Conservation (phyloP, 192 early-diverging fungal species). For the Coemansia sp. region DNA sequence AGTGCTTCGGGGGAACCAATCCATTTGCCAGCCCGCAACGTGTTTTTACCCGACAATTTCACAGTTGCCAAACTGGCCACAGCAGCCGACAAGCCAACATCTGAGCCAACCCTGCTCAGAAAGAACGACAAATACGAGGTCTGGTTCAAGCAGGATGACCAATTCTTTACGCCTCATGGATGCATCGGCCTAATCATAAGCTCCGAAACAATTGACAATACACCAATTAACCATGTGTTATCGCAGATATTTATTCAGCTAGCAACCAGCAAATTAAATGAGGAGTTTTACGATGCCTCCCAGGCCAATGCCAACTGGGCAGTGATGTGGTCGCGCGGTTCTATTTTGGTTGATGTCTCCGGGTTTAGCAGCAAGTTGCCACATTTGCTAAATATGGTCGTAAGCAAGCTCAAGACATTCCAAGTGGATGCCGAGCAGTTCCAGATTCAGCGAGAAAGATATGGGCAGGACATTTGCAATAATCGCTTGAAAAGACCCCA, state of each 20-base stretch:
- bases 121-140: conserved; percentile 44
- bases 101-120: conserved; percentile 10
- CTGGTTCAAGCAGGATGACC: conserved; percentile 92
- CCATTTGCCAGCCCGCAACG: conserved; percentile 4
- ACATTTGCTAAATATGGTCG: conserved; percentile 60
- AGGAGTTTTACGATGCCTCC: conserved; percentile 74
- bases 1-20: too few species aligned
- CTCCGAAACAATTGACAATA: not conserved
- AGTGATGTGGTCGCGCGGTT: conserved; percentile 57
- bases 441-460: conserved; percentile 14
- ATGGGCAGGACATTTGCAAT: not conserved
- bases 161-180: conserved; percentile 80
- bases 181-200: conserved; percentile 58
- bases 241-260: not conserved
- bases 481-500: not conserved
- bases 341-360: conserved; percentile 55
- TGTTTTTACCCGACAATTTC: conserved; percentile 29
- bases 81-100: not conserved
- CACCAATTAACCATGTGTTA: not conserved
- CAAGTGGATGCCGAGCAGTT: conserved; percentile 62
- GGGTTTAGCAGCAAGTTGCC: conserved; percentile 85
- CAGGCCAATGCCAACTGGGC: conserved; percentile 68
- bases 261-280: conserved; percentile 50
- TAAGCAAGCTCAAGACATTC: conserved; percentile 57
- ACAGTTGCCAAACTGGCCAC: not conserved